phyloP scores from a whole-genome alignment of 345 rosid species.

The Melaleuca alternifolia region DNA sequence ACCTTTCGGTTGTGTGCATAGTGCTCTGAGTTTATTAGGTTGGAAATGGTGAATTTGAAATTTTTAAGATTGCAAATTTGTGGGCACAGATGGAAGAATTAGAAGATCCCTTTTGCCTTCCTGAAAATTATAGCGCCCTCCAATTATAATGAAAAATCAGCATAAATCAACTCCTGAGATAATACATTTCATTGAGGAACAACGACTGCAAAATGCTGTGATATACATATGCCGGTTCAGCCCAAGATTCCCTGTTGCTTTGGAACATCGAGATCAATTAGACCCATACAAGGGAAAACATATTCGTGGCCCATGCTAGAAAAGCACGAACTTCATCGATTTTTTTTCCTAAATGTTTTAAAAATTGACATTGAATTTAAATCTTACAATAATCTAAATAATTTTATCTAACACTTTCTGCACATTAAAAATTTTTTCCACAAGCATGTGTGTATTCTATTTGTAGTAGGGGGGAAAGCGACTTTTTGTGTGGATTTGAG shows the following conservation, averaged over 20 bases:
- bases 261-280: neutral
- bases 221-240: neutral
- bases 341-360: neutral
- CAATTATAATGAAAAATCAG: too few relatives aligned
- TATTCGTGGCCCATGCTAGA: too few relatives aligned
- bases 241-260: neutral
- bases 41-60: neutral
- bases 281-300: neutral
- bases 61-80: neutral
- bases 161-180: too few relatives aligned
- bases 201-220: too few relatives aligned
- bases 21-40: neutral
- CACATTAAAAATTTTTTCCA: too few relatives aligned
- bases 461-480: neutral
- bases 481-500: neutral
- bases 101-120: too few relatives aligned
- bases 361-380: neutral
- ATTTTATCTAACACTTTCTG: neutral
- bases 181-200: too few relatives aligned
- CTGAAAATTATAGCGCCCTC: too few relatives aligned
- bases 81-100: neutral
- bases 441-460: neutral
- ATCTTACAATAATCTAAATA: neutral
- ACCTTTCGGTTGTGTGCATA: neutral
- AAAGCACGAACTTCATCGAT: too few relatives aligned